Evolutionary conservation across 164 flowering plant species (phyloP).

Genomic region (Tetracentron sinense): DNA sequence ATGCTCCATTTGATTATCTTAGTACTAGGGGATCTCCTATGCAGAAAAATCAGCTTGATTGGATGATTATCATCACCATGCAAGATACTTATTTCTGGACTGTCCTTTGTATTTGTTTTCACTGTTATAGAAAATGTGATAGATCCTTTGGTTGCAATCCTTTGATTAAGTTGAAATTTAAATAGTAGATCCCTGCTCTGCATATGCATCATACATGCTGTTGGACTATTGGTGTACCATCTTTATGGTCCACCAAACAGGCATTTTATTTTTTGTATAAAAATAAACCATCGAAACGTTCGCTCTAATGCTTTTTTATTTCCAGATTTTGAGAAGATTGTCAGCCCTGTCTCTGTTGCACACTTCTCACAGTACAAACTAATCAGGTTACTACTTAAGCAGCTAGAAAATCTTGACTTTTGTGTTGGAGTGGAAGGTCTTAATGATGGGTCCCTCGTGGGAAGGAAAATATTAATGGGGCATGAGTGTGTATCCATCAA

Average conservation of each 20-base stretch:
- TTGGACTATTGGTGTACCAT: not conserved
- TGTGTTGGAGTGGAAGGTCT: slow-evolving; percentile 22
- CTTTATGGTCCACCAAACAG: not conserved
- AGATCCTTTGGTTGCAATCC: not conserved
- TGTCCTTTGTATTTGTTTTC: not conserved
- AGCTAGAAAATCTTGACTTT: slow-evolving; percentile 51
- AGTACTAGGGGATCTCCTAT: not conserved
- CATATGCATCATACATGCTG: not conserved
- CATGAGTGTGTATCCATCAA: slow-evolving; percentile 67
- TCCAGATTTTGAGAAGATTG: slow-evolving; percentile 75
- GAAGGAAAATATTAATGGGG: slow-evolving; percentile 63
- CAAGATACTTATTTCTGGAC: not conserved
- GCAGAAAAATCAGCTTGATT: too few species aligned
- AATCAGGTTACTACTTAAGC: slow-evolving; percentile 50
- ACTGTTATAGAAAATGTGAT: not conserved
- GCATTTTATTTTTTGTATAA: not conserved
- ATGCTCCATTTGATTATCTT: not conserved
- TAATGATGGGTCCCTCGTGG: slow-evolving; percentile 20
- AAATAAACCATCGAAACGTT: not conserved
- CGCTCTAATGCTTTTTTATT: slow-evolving; percentile 10
- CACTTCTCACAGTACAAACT: slow-evolving; percentile 94
- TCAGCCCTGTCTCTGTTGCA: slow-evolving; percentile 89
- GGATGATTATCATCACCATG: too few species aligned
- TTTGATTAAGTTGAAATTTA: not conserved
- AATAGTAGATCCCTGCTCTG: not conserved